Base-by-base conservation (phyloP, 768 basidiomycete species). In the Obba rivulosa region DNA sequence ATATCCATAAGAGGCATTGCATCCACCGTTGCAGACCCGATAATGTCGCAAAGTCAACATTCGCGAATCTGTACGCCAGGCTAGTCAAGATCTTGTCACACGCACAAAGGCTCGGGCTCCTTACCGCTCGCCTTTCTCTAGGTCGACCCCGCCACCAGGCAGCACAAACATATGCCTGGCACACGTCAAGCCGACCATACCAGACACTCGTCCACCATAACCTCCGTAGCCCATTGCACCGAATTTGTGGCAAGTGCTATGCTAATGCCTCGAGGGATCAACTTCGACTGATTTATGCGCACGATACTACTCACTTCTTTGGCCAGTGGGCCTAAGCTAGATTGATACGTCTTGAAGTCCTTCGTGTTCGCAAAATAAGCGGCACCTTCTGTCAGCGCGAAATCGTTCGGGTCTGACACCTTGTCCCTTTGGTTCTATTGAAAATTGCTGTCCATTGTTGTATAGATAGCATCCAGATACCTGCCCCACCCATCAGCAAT, bases 71-170 rank as follows among this genome's bases (percentile, higher is more conserved):
- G 35, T 18, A 18, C 5, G 18, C 39, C 10, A 8, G 3, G 35
- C 14, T 43, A 24, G 18, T 14, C 21, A 4, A 4, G 9, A 9
- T 28, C 41, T 7, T 18, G 28, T 28, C 7, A 34, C 28, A 24
- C 8, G 8, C 5, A 31, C 13, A 31, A 13, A 5, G 13, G 28
- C 28, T 7, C 13, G 28, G 28, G 13, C 28, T n/a, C n/a, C 53
- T 34, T 49, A 60, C 59, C 45, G 10, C 34, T 60, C 59, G 1
- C 54, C 59, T 24, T 45, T 41, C 28, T 47, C 46, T 14, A 60
- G 46, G 35, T 60, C 59, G 0, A 57, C 52, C 5, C 36, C 44
- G 1, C 57, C 54, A 3, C 50, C 51, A 3, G 52, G 50, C 8
- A 55, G 18, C 3, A 44, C 44, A 25, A 53, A 53, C 51, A 48